Conservation (phyloP, 495 filamentous ascomycete species). For the Talaromyces borbonicus region DNA sequence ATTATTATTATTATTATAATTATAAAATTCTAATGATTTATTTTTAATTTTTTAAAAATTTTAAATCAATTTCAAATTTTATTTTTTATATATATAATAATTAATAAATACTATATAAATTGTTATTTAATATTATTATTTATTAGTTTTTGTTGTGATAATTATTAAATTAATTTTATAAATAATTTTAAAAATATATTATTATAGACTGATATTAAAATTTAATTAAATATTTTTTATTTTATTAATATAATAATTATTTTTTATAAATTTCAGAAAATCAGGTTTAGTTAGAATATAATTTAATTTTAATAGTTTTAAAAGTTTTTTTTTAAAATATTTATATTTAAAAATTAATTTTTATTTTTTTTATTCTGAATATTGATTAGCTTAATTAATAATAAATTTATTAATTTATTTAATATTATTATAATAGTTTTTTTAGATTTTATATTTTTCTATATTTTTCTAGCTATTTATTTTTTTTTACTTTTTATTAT, state of each 20-base stretch:
- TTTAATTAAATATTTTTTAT: neutral
- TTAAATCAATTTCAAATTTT: neutral
- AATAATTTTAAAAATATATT: neutral
- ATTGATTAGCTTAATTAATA: neutral
- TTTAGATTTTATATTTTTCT: slow-evolving; percentile 4
- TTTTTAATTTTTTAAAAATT: neutral
- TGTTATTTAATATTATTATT: neutral
- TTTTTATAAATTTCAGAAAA: slow-evolving; percentile 1
- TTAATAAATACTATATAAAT: neutral
- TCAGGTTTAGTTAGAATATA: neutral
- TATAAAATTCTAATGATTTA: slow-evolving; percentile 6
- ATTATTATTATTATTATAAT: neutral
- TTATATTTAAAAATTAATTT: neutral
- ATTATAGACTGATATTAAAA: neutral
- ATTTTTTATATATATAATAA: neutral
- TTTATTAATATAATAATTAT: neutral
- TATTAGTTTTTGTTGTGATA: neutral
- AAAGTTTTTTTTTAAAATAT: neutral
- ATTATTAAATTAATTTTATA: neutral
- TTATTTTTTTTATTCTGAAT: neutral
- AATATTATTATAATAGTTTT: too few species aligned
- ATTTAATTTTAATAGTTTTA: neutral
- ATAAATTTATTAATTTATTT: slow-evolving; percentile 3
- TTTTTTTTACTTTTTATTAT: too few species aligned
- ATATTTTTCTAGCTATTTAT: neutral